Conservation (phyloP, 306 rosid genomes). For the Castanospermum australe region DNA sequence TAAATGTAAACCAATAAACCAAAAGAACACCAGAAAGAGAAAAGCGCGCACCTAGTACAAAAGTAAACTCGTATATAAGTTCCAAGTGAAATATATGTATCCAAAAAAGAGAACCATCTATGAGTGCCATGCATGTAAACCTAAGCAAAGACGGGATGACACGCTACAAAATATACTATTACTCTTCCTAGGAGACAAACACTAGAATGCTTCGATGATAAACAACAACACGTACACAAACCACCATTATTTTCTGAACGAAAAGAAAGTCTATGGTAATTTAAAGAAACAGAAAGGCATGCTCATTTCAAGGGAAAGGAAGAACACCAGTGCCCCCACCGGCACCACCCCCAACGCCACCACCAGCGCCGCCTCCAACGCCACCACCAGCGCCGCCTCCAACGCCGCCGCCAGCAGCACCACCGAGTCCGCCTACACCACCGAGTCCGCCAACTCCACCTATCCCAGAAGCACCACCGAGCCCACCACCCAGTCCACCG, state of each 20-base stretch:
- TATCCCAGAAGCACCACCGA: constrained; percentile 29
- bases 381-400: constrained; percentile 35
- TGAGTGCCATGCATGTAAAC: not conserved
- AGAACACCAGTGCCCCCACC: constrained; percentile 40
- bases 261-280: not conserved
- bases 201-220: not conserved
- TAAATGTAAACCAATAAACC: too few species aligned
- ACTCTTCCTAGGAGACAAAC: not conserved
- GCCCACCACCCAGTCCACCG: constrained; percentile 35
- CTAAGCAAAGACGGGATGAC: constrained; percentile 4
- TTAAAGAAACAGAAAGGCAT: not conserved
- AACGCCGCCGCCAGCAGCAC: constrained; percentile 37
- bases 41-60: not conserved
- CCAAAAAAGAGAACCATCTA: not conserved
- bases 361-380: constrained; percentile 32
- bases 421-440: constrained; percentile 32
- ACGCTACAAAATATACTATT: not conserved
- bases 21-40: not conserved
- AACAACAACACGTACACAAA: not conserved
- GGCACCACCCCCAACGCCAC: constrained; percentile 21
- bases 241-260: not conserved
- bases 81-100: not conserved
- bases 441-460: constrained; percentile 45
- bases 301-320: constrained; percentile 49
- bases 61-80: not conserved